These are phyloP conservation scores for Candida pini DNA, from an alignment of 805 yeast species.

Conservation along the genomic window DNA sequence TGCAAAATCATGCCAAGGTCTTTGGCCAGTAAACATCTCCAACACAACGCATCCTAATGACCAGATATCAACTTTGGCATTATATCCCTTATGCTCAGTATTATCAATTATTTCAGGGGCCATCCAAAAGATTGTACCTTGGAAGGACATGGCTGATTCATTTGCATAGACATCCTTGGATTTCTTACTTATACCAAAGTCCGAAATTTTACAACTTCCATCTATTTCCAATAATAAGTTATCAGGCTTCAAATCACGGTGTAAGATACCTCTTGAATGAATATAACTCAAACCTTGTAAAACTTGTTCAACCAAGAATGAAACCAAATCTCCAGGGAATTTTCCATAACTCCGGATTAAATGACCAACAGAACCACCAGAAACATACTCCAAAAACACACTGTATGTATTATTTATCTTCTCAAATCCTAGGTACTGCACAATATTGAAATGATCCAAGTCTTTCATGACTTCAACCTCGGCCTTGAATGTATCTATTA, in stretches of 20 bases:
- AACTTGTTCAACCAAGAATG: conserved; percentile 72
- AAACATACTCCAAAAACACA: conserved; percentile 89
- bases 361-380: conserved; percentile 95
- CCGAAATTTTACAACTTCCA: conserved; percentile 92
- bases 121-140: conserved; percentile 99
- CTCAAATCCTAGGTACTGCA: conserved; percentile 94
- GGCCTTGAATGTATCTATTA: conserved; percentile 75
- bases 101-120: conserved; percentile 98
- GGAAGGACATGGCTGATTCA: conserved; percentile 86
- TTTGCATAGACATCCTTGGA: conserved; percentile 82
- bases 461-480: conserved; percentile 95
- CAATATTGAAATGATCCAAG: conserved; percentile 88
- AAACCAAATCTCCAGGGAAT: conserved; percentile 73
- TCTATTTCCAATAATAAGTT: conserved; percentile 82
- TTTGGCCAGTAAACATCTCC: conserved; percentile 95
- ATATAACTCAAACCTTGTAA: conserved; percentile 81
- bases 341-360: conserved; percentile 77
- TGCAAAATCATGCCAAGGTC: conserved; percentile 97
- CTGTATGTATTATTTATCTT: conserved; percentile 68
- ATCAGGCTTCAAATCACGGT: conserved; percentile 93
- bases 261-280: conserved; percentile 82
- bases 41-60: conserved; percentile 94
- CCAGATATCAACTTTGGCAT: conserved; percentile 98
- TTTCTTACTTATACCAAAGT: conserved; percentile 91
- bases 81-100: conserved; percentile 80